Percentiles rank a stretch among this genome's conserved stretches.
Evolutionary conservation across 2,329 filamentous ascomycete species (phyloP).

Genomic region (Paraconiothyrium sp.): DNA sequence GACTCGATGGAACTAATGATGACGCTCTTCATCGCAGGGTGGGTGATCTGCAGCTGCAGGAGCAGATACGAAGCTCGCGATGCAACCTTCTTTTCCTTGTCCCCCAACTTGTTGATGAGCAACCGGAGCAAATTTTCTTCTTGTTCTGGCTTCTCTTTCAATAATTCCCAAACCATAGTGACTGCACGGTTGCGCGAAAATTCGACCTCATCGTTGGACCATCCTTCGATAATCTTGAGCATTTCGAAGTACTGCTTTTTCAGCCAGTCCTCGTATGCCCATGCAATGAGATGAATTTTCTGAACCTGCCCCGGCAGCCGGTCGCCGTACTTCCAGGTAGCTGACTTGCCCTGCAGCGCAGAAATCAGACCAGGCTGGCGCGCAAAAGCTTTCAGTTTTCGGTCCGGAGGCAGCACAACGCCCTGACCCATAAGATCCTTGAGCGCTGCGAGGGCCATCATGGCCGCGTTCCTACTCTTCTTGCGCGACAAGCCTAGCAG

Average conservation of each 20-base stretch:
- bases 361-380: conserved; percentile 80
- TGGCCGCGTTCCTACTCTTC: conserved; percentile 89
- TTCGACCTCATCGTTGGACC: conserved; percentile 95
- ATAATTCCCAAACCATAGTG: conserved; percentile 88
- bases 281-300: conserved; percentile 80
- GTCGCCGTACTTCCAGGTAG: conserved; percentile 74
- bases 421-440: conserved; percentile 95
- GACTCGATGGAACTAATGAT: conserved; percentile 87
- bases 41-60: conserved; percentile 86
- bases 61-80: conserved; percentile 92
- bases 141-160: conserved; percentile 97
- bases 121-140: conserved; percentile 92
- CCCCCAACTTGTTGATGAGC: conserved; percentile 95
- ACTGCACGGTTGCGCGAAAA: conserved; percentile 89
- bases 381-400: conserved; percentile 81
- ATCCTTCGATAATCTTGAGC: conserved; percentile 87
- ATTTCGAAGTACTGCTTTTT: conserved; percentile 95
- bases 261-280: conserved; percentile 95
- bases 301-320: conserved; percentile 77
- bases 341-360: conserved; percentile 70
- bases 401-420: conserved; percentile 80
- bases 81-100: conserved; percentile 93
- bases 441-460: conserved; percentile 89
- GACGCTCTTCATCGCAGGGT: conserved; percentile 92
- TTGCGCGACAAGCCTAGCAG: conserved; percentile 87